Base-by-base conservation (phyloP, 2,329 filamentous ascomycete genomes). In the Alternaria hordeiaustralica region DNA sequence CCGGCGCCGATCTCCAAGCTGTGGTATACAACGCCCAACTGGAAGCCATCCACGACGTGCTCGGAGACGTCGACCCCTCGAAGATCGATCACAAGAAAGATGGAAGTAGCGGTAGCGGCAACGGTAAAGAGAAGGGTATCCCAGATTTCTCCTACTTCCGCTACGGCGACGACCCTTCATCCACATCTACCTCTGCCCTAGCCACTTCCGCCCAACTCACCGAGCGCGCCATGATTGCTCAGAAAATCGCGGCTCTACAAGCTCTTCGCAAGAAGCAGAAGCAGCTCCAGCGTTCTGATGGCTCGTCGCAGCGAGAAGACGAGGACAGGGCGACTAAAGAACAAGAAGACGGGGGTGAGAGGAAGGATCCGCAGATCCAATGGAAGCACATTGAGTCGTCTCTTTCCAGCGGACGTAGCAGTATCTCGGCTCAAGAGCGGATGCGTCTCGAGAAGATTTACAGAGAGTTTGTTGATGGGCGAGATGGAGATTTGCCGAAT, bases 21-120 rank as follows among this genome's bases (percentile, higher is more conserved):
- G 87, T 99, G 7, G 90, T 98, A 46, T 97, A 97, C 73, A 99
- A 99, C 71, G 94, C 96, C 0, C 96, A 99, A 78, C 87, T 99
- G 6, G 95, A 98, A 82, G 96, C 96, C 26, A 97, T 99, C 68
- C 96, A 99, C 77, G 94, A 97, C 70, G 89, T 96, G 3, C 87
- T 99, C 0, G 90, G 89, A 58, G 88, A 88, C 28, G 83, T 87
- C 8, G 73, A 77, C 23, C 71, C 76, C 1, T 65, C 76, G 8
- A 71, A 72, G 36, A 67, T 58, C 46, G 78, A 77, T 46, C 71
- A 76, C 59, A 79, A 77, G 49, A 76, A 79, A 15, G 50, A 51
- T 15, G 60, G 50, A 26, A 57, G 18, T 15, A 58, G 18, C 25
- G 67, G 63, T 15, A 63, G 67, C 7, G 54, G 61, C 18, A 67